Percentiles rank a stretch among this genome's conserved stretches.
Conservation (phyloP, 192 early-diverging fungal species). For the Linnemannia schmuckeri region DNA sequence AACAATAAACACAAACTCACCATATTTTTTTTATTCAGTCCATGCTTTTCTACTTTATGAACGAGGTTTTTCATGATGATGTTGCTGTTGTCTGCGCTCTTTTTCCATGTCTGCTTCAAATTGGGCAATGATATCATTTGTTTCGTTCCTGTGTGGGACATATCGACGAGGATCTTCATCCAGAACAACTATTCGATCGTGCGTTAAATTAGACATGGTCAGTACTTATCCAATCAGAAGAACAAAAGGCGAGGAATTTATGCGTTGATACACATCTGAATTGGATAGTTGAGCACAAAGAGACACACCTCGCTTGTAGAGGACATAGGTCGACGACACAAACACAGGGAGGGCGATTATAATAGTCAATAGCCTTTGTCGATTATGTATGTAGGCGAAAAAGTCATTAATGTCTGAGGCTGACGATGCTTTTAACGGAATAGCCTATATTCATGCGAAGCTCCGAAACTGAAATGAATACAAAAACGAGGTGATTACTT, state of each 20-base stretch:
- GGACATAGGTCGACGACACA: constrained; percentile 47
- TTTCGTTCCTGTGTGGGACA: not conserved
- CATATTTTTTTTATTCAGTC: not conserved
- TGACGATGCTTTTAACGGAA: too few species aligned
- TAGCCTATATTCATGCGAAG: too few species aligned
- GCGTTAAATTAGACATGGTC: too few species aligned
- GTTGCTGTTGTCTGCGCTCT: constrained; percentile 20
- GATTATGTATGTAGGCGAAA: too few species aligned
- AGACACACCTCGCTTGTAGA: constrained; percentile 43
- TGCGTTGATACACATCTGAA: too few species aligned
- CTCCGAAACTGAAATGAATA: too few species aligned
- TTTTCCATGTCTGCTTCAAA: constrained; percentile 25
- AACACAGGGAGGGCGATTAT: constrained; percentile 46
- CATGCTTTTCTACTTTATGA: not conserved
- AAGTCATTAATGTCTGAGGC: too few species aligned
- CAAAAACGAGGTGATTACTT: constrained; percentile 13
- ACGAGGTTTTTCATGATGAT: constrained; percentile 9
- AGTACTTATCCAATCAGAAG: too few species aligned
- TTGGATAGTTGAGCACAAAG: too few species aligned
- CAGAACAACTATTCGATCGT: constrained; percentile 18
- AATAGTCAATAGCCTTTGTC: constrained; percentile 39
- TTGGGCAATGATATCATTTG: constrained; percentile 37
- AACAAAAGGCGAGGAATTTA: too few species aligned
- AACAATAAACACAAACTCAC: too few species aligned
- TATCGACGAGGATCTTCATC: constrained; percentile 15